These are phyloP conservation scores for Solanum corneliomulleri DNA, from an alignment of 257 asterid species.

Conservation along the genomic window DNA sequence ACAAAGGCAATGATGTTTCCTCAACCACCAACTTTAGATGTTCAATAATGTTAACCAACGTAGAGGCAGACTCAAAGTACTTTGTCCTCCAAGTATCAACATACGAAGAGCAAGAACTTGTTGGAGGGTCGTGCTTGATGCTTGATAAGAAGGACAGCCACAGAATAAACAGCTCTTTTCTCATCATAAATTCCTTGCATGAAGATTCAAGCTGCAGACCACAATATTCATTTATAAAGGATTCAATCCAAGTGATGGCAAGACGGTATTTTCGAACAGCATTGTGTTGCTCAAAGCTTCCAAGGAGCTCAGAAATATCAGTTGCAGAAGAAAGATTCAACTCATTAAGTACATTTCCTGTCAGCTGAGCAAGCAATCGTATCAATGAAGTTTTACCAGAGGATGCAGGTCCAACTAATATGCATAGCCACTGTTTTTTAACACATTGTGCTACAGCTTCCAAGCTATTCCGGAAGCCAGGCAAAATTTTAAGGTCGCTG, in stretches of 20 bases:
- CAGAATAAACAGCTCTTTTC: conserved; percentile 33
- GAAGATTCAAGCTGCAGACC: conserved; percentile 51
- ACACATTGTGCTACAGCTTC: conserved; percentile 71
- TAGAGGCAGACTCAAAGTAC: conserved; percentile 30
- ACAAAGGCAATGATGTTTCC: conserved; percentile 21
- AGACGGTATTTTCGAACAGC: conserved; percentile 68
- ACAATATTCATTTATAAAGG: conserved; percentile 61
- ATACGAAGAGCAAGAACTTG: conserved; percentile 19
- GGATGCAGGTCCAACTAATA: conserved; percentile 83
- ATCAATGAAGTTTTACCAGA: conserved; percentile 86
- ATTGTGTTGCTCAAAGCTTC: conserved; percentile 92
- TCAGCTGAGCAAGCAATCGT: conserved; percentile 69
- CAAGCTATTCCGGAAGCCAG: conserved; percentile 53
- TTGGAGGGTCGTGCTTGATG: conserved; percentile 18
- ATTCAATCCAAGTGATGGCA: conserved; percentile 54
- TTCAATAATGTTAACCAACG: conserved; percentile 54
- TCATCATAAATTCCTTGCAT: conserved; percentile 22
- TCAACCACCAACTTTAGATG: conserved; percentile 29
- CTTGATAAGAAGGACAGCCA: conserved; percentile 67
- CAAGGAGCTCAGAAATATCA: conserved; percentile 91
- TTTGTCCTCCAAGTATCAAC: conserved; percentile 30
- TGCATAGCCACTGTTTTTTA: conserved; percentile 85
- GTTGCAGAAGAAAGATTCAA: conserved; percentile 89
- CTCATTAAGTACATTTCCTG: conserved; percentile 81
- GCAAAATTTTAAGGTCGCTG: conserved; percentile 53